Evolutionary conservation across 2,329 filamentous ascomycete species (phyloP).

Genomic region (Trichophyton rubrum): DNA sequence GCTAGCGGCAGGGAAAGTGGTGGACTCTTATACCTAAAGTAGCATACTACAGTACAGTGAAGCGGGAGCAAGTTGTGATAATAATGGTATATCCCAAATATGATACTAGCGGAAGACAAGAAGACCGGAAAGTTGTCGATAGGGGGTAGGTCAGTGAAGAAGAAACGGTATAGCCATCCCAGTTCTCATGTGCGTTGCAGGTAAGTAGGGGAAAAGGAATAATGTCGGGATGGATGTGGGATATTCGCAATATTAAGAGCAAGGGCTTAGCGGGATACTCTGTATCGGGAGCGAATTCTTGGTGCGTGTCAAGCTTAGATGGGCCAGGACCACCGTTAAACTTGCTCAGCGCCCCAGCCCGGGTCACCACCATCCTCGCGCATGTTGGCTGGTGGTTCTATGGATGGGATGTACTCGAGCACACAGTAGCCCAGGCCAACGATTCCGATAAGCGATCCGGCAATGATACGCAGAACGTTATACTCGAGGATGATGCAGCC

Average conservation of each 20-base stretch:
- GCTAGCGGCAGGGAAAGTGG: neutral
- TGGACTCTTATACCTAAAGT: neutral
- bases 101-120: neutral
- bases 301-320: neutral
- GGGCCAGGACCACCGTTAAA: conserved; percentile 35
- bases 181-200: neutral
- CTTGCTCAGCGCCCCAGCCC: conserved; percentile 66
- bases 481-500: conserved; percentile 70
- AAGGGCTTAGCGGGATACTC: neutral
- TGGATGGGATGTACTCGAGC: conserved; percentile 65
- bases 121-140: neutral
- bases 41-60: neutral
- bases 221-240: neutral
- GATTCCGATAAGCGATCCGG: conserved; percentile 64
- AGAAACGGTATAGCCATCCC: neutral
- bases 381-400: conserved; percentile 72
- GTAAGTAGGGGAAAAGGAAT: neutral
- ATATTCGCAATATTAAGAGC: neutral
- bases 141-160: neutral
- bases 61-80: neutral
- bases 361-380: conserved; percentile 61
- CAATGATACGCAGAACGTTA: conserved; percentile 55
- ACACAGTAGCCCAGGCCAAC: conserved; percentile 65
- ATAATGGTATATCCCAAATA: neutral
- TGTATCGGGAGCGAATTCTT: neutral